Evolutionary conservation across 495 filamentous ascomycete genomes (phyloP).

Genomic region (Cenococcum geophilum): DNA sequence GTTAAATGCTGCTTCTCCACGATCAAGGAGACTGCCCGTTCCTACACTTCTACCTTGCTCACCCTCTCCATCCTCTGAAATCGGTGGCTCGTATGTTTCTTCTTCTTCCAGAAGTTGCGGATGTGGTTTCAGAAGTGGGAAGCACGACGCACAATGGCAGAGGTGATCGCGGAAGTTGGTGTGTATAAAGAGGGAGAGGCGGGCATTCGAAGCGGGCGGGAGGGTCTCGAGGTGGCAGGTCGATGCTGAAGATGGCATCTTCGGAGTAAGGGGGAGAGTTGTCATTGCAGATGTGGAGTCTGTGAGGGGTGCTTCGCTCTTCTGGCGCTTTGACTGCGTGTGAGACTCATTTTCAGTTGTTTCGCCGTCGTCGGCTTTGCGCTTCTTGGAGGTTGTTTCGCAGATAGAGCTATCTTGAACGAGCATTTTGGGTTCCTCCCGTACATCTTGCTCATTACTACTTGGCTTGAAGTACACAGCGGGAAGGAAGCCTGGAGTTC

Average conservation of each 20-base stretch:
- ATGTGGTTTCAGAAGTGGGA: slow-evolving; percentile 61
- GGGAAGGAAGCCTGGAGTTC: slow-evolving; percentile 70
- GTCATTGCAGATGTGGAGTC: slow-evolving; percentile 16
- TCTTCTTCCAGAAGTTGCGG: slow-evolving; percentile 87
- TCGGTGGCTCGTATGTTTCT: slow-evolving; percentile 81
- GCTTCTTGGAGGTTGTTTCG: slow-evolving; percentile 52
- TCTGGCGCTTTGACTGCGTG: slow-evolving; percentile 32
- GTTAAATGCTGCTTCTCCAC: slow-evolving; percentile 81
- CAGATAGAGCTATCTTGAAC: neutral
- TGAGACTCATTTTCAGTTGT: slow-evolving; percentile 20
- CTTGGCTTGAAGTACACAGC: slow-evolving; percentile 49
- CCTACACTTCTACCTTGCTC: slow-evolving; percentile 52
- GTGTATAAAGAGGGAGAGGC: slow-evolving; percentile 75
- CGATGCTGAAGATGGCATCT: slow-evolving; percentile 28
- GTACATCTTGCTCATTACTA: neutral
- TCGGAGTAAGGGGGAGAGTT: slow-evolving; percentile 33
- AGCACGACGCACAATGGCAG: slow-evolving; percentile 77
- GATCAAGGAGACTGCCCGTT: slow-evolving; percentile 72
- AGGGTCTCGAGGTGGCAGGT: slow-evolving; percentile 43
- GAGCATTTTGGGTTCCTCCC: neutral
- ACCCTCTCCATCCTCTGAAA: slow-evolving; percentile 54
- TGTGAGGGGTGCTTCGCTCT: slow-evolving; percentile 22
- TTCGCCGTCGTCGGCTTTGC: slow-evolving; percentile 62
- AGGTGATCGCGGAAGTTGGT: slow-evolving; percentile 65
- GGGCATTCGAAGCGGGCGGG: slow-evolving; percentile 43